Evolutionary conservation across 805 yeast genomes (phyloP).

Genomic region (Lachancea nothofagi): DNA sequence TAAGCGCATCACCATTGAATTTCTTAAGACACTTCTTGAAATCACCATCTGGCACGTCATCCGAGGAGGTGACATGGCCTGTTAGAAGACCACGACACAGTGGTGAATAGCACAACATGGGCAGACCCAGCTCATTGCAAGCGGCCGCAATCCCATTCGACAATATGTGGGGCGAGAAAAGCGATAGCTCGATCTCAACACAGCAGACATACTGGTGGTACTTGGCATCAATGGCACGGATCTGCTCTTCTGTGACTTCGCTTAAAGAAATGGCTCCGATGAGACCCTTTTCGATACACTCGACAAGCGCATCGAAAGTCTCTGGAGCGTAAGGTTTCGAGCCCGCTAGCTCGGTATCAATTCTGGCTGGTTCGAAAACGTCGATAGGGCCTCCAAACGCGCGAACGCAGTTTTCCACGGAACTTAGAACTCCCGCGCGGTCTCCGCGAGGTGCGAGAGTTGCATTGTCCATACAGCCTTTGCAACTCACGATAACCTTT

Average conservation of each 20-base stretch:
- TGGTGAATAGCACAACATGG: slow-evolving; percentile 79
- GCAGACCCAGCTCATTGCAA: slow-evolving; percentile 52
- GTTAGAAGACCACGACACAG: slow-evolving; percentile 74
- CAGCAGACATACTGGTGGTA: slow-evolving; percentile 49
- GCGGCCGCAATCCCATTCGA: slow-evolving; percentile 58
- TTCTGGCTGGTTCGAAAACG: slow-evolving; percentile 67
- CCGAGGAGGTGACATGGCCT: slow-evolving; percentile 45
- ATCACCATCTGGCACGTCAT: slow-evolving; percentile 53
- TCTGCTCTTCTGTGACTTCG: slow-evolving; percentile 61
- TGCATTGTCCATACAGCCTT: slow-evolving; percentile 50
- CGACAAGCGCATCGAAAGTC: slow-evolving; percentile 50
- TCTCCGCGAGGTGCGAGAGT: slow-evolving; percentile 45
- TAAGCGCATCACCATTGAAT: slow-evolving; percentile 52
- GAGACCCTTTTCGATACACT: slow-evolving; percentile 55
- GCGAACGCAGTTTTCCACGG: slow-evolving; percentile 42
- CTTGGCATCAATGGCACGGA: slow-evolving; percentile 51
- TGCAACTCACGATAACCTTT: slow-evolving; percentile 57
- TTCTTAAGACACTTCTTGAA: slow-evolving; percentile 47
- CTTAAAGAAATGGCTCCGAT: slow-evolving; percentile 69
- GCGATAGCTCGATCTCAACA: slow-evolving; percentile 75
- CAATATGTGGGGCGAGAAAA: slow-evolving; percentile 59
- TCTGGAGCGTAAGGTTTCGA: slow-evolving; percentile 40
- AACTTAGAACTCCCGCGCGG: slow-evolving; percentile 40
- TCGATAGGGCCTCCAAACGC: slow-evolving; percentile 48
- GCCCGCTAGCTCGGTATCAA: slow-evolving; percentile 40